These are phyloP conservation scores for Dactylis glomerata DNA, from an alignment of 176 grass and related monocot species.

Conservation along the genomic window DNA sequence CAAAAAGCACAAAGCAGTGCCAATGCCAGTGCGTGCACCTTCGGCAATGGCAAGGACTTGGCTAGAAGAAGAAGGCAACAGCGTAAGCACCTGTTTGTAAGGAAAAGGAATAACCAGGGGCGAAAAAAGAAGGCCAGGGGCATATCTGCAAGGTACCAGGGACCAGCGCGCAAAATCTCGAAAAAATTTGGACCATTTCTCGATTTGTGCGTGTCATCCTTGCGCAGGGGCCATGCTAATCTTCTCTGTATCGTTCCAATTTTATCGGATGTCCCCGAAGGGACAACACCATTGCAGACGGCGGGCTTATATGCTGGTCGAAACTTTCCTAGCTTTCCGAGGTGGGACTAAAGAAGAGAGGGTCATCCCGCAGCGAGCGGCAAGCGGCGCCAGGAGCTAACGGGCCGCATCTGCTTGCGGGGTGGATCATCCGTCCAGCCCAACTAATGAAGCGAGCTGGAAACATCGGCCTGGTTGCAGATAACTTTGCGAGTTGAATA, in stretches of 20 bases:
- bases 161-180: background rate
- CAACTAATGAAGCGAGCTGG: too few species aligned
- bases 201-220: too few species aligned
- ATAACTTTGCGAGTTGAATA: too few species aligned
- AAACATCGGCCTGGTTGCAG: too few species aligned
- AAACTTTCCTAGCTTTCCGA: background rate
- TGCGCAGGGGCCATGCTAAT: background rate
- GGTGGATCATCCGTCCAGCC: too few species aligned
- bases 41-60: background rate
- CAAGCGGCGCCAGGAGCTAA: background rate
- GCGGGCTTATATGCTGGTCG: background rate
- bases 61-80: background rate
- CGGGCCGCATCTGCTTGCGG: background rate
- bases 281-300: background rate
- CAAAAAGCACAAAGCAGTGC: too few species aligned
- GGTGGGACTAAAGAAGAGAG: background rate
- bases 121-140: background rate
- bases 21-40: too few species aligned
- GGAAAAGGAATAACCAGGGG: background rate
- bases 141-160: background rate
- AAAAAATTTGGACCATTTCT: too few species aligned
- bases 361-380: accelerated
- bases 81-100: background rate
- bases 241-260: background rate
- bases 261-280: background rate